phyloP scores from a whole-genome alignment of 176 grass and related monocot genomes.

The Avena sativa region DNA sequence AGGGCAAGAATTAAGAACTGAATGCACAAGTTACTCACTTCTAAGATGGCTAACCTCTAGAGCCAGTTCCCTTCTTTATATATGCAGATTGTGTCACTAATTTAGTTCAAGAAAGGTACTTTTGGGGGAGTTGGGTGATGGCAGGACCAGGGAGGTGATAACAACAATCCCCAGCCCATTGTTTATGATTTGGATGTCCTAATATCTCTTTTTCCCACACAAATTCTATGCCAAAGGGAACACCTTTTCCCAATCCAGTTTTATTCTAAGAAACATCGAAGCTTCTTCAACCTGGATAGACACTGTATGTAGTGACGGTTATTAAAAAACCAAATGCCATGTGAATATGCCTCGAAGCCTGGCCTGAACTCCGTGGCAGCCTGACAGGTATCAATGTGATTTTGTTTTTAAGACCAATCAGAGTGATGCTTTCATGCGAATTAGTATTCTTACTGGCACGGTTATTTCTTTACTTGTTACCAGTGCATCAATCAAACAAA shows the following conservation, averaged over 20 bases:
- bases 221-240: conserved; percentile 25
- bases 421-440: conserved; percentile 34
- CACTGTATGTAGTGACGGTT: conserved; percentile 30
- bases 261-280: conserved; percentile 56
- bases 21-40: conserved; percentile 29
- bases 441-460: not conserved
- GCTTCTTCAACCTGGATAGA: conserved; percentile 45
- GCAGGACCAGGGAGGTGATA: conserved; percentile 44
- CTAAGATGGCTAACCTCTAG: conserved; percentile 37
- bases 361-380: conserved; percentile 25
- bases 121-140: conserved; percentile 41
- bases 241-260: conserved; percentile 66
- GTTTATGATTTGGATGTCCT: conserved; percentile 44
- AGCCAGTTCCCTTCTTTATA: conserved; percentile 57
- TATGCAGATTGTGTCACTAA: conserved; percentile 41
- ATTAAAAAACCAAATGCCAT: not conserved
- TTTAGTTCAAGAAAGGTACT: conserved; percentile 56
- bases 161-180: conserved; percentile 42
- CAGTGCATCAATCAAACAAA: conserved; percentile 33
- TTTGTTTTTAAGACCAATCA: not conserved
- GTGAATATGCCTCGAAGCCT: conserved; percentile 39
- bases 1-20: conserved; percentile 4
- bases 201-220: conserved; percentile 1
- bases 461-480: not conserved
- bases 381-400: conserved; percentile 38